These are phyloP conservation scores for Tritrichomonas foetus DNA, from an alignment of 208 protist genomes.

Conservation along the genomic window DNA sequence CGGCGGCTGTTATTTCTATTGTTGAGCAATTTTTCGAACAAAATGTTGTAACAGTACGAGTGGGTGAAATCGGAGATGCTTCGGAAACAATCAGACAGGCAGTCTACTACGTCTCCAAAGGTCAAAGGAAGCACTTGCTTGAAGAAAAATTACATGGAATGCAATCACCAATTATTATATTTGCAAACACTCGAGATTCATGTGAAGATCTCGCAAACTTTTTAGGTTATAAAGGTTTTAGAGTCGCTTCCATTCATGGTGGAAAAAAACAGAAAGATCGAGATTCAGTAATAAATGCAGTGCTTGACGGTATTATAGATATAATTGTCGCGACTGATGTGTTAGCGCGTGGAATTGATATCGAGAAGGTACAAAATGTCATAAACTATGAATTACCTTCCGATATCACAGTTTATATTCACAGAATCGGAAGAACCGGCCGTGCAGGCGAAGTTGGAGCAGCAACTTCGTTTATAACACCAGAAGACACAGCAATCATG, in stretches of 20 bases:
- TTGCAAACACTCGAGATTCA: background rate
- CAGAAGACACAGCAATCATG: constrained; percentile 58
- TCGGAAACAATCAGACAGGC: background rate
- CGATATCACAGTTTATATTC: constrained; percentile 77
- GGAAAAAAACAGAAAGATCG: constrained; percentile 6
- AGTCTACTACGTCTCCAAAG: background rate
- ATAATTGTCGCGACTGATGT: constrained; percentile 68
- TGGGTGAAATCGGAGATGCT: background rate
- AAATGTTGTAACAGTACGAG: background rate
- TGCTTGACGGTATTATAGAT: background rate
- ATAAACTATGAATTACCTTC: constrained; percentile 73
- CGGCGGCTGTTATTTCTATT: background rate
- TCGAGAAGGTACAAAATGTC: constrained; percentile 67
- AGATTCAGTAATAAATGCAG: background rate
- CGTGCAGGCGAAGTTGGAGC: constrained; percentile 70
- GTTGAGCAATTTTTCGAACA: constrained; percentile 22
- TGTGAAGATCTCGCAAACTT: background rate
- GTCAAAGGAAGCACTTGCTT: background rate
- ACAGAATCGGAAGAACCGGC: constrained; percentile 61
- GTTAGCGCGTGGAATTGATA: constrained; percentile 72
- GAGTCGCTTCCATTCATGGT: background rate
- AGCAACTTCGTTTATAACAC: constrained; percentile 68
- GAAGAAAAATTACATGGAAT: background rate
- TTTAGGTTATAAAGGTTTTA: background rate
- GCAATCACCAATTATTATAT: constrained; percentile 18